Base-by-base conservation (phyloP, 441 rosid species). In the Pelargonium fulgidum region DNA sequence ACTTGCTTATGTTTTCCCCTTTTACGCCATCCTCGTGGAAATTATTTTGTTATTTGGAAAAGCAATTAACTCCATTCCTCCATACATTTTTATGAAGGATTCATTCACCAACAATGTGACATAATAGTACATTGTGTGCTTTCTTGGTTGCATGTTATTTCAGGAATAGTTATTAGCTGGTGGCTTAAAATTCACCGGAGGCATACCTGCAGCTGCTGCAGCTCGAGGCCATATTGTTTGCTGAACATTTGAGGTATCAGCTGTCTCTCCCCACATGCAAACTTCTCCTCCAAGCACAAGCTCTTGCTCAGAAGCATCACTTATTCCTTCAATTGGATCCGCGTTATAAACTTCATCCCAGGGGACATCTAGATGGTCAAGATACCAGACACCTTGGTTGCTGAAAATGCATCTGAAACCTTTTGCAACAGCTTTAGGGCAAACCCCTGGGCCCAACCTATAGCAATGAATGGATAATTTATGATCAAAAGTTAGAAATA, bases 141-240 rank as follows among this genome's bases (percentile, higher is more conserved):
- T 26, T 26, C 33, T 26, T 26, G 3, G 33, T 26, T 26, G 33
- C 33, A 26, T 26, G 3, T 3, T 26, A 3, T 26, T 26, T 26
- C 33, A 26, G 33, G 33, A 3, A 26, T 1, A 26, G 33, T 26
- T 1, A 26, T 26, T 26, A 26, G 33, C 33, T 26, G 33, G 33
- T 26, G 33, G 33, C 1, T 29, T 29, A 22, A 22, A 22, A 22
- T 22, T 22, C 0, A 22, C 24, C 24, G 20, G 44, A 63, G 56
- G 24, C 73, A 62, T 77, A 87, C 97, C 97, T 75, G 99, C 96
- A 67, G 96, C 98, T 4, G 98, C 93, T 1, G 98, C 95, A 67
- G 99, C 95, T 16, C 93, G 93, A 50, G 97, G 99, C 99, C 99
- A 93, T 78, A 93, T 88, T 4, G 97, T 91, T 74, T 89, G 96